These are phyloP conservation scores for Leccinum variabile DNA, from an alignment of 1,284 basidiomycete species.

Conservation along the genomic window DNA sequence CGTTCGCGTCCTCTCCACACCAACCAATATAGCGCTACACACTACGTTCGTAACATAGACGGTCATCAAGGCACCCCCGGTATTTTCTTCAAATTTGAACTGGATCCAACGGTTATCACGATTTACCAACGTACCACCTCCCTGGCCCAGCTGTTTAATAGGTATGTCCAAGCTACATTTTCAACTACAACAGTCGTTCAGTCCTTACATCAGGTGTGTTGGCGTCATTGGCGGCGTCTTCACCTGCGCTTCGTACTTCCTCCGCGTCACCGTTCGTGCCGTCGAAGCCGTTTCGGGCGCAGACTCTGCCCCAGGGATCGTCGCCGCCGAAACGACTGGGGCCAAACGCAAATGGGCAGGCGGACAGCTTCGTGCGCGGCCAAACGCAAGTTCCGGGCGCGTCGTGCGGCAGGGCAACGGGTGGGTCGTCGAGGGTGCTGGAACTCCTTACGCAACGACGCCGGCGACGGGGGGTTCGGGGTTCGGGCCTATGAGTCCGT, in stretches of 20 bases:
- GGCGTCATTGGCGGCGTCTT: conserved; percentile 83
- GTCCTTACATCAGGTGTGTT: conserved; percentile 47
- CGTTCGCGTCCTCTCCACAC: conserved; percentile 68
- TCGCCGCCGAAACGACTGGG: conserved; percentile 61
- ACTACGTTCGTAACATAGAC: conserved; percentile 79
- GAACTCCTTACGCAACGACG: conserved; percentile 30
- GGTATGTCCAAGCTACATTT: conserved; percentile 43
- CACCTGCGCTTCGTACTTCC: conserved; percentile 76
- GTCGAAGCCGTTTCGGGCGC: conserved; percentile 66
- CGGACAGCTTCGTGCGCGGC: conserved; percentile 45
- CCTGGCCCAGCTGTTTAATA: conserved; percentile 80
- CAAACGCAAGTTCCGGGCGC: conserved; percentile 18
- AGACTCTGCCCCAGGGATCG: conserved; percentile 55
- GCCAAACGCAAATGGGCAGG: conserved; percentile 51
- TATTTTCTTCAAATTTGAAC: conserved; percentile 96
- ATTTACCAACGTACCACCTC: conserved; percentile 86
- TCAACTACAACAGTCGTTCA: neutral
- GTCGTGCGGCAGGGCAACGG: conserved; percentile 43
- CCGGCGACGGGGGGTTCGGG: conserved; percentile 38
- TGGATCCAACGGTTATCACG: conserved; percentile 86
- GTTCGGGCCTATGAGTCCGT: conserved; percentile 29
- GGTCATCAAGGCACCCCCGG: conserved; percentile 85
- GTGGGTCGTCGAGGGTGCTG: conserved; percentile 45
- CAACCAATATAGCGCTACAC: conserved; percentile 94
- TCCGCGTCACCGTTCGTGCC: conserved; percentile 65